Percentiles rank a stretch among this genome's conserved stretches.
These are phyloP conservation scores for Citrus medica DNA, from an alignment of 345 rosid genomes.

Conservation along the genomic window DNA sequence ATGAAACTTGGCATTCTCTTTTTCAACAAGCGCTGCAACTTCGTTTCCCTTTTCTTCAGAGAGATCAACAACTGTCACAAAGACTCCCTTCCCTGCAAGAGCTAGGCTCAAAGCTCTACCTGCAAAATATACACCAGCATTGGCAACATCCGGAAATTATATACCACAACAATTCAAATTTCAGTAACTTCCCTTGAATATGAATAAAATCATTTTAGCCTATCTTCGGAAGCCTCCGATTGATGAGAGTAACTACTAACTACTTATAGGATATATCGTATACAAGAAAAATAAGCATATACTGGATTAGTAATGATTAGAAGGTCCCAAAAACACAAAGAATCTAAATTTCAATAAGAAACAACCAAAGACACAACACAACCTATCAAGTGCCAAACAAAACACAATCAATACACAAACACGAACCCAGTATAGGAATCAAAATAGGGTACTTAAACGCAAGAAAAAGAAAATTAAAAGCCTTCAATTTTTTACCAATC, in stretches of 20 bases:
- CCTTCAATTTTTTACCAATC: constrained; percentile 44
- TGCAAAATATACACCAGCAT: constrained; percentile 27
- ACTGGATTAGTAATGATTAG: not conserved
- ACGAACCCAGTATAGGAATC: not conserved
- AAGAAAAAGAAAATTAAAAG: not conserved
- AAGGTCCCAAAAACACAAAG: not conserved
- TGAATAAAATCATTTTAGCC: not conserved
- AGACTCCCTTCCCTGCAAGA: constrained; percentile 76
- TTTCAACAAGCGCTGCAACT: constrained; percentile 44
- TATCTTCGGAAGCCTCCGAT: not conserved
- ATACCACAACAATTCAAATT: not conserved
- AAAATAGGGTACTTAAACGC: not conserved
- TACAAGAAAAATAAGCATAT: not conserved
- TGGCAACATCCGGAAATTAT: not conserved
- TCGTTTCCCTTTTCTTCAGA: constrained; percentile 72
- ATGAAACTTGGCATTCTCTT: constrained; percentile 63
- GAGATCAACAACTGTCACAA: constrained; percentile 70
- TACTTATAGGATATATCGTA: not conserved
- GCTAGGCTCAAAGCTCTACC: constrained; percentile 88
- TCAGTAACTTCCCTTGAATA: not conserved
- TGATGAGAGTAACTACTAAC: not conserved
- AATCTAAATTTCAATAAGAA: not conserved
- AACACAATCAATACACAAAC: not conserved
- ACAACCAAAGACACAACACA: not conserved
- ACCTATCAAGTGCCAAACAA: not conserved